Percentiles rank a stretch among this genome's conserved stretches.
Conservation (phyloP, 257 asterid species). For the Jaltomata sinuosa region DNA sequence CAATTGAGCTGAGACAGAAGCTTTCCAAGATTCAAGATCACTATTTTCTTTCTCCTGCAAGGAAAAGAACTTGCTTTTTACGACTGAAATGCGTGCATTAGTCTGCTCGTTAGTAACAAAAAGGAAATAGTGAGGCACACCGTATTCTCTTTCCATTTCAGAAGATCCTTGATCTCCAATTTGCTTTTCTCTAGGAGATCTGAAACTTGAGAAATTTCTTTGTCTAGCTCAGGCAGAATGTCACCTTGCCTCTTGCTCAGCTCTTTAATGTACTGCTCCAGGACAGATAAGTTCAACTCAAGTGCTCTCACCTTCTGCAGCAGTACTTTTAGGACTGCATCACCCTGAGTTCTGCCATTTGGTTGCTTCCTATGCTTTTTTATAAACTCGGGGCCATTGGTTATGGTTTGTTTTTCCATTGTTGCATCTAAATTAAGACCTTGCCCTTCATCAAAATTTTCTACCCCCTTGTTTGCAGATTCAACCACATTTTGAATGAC, state of each 20-base stretch:
- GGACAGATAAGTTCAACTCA: slow-evolving; percentile 61
- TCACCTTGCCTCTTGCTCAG: slow-evolving; percentile 62
- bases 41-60: slow-evolving; percentile 52
- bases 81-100: neutral
- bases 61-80: neutral
- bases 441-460: slow-evolving; percentile 30
- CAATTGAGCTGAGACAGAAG: slow-evolving; percentile 35
- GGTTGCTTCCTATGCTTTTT: slow-evolving; percentile 44
- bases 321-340: slow-evolving; percentile 81
- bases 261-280: slow-evolving; percentile 88
- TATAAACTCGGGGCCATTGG: slow-evolving; percentile 32
- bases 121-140: slow-evolving; percentile 23
- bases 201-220: slow-evolving; percentile 49
- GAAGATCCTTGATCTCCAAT: slow-evolving; percentile 57
- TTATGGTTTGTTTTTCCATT: slow-evolving; percentile 21
- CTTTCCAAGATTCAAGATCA: slow-evolving; percentile 77
- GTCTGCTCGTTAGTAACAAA: neutral
- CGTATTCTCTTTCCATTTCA: slow-evolving; percentile 70
- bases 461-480: slow-evolving; percentile 22
- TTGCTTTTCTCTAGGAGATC: slow-evolving; percentile 58
- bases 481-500: slow-evolving; percentile 18
- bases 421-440: slow-evolving; percentile 23
- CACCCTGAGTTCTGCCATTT: slow-evolving; percentile 70
- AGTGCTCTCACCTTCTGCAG: slow-evolving; percentile 86
- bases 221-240: slow-evolving; percentile 66